A percentile compares a stretch with the other conserved stretches of the same genome.
Conservation (phyloP, 1,284 basidiomycete species). For the Irpex sp. region DNA sequence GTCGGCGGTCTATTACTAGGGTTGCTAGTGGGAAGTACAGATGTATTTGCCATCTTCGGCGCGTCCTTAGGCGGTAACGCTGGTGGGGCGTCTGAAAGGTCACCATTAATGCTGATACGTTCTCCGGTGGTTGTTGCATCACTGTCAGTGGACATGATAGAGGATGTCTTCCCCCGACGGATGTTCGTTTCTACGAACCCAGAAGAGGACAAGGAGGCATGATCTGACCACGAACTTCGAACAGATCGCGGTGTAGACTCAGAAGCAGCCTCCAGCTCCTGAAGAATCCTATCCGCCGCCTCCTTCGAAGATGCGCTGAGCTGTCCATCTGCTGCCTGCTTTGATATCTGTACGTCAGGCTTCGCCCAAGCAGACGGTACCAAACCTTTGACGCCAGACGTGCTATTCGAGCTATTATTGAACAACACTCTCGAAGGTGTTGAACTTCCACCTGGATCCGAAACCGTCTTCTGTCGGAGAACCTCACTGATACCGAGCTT, state of each 20-base stretch:
- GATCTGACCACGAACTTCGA: slow-evolving; percentile 22
- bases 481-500: slow-evolving; percentile 55
- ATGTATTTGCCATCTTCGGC: not conserved
- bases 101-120: slow-evolving; percentile 10
- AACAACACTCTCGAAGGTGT: slow-evolving; percentile 13
- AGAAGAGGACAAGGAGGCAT: slow-evolving; percentile 19
- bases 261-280: slow-evolving; percentile 40
- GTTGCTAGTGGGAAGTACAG: not conserved
- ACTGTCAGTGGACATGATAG: slow-evolving; percentile 36
- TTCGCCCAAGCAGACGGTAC: slow-evolving; percentile 50
- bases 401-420: slow-evolving; percentile 8
- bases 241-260: slow-evolving; percentile 12
- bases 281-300: slow-evolving; percentile 44
- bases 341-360: slow-evolving; percentile 54
- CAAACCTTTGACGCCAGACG: slow-evolving; percentile 11
- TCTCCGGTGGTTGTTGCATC: slow-evolving; percentile 33
- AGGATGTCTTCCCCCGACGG: slow-evolving; percentile 34
- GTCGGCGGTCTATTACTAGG: not conserved
- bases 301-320: slow-evolving; percentile 34
- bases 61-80: slow-evolving; percentile 29
- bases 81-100: slow-evolving; percentile 11
- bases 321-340: slow-evolving; percentile 46
- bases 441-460: slow-evolving; percentile 16
- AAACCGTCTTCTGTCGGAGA: slow-evolving; percentile 45
- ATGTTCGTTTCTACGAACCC: slow-evolving; percentile 36